Evolutionary conservation across 2,329 filamentous ascomycete species (phyloP).

Genomic region (Exophiala aquamarina): DNA sequence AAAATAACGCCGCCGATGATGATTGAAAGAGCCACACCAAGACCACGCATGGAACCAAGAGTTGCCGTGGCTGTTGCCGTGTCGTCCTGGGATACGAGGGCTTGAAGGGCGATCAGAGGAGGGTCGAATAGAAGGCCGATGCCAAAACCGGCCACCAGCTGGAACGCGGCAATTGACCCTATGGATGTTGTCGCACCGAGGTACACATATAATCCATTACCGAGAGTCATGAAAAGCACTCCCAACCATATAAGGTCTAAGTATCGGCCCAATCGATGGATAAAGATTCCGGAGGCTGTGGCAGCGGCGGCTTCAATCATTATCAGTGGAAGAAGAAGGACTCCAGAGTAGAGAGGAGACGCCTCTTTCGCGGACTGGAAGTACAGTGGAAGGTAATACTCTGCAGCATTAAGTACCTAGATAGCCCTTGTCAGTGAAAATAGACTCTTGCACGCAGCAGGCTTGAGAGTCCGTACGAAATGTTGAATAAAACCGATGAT

Average conservation of each 20-base stretch:
- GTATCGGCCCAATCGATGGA: constrained; percentile 50
- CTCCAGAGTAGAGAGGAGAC: constrained; percentile 57
- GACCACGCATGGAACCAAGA: constrained; percentile 59
- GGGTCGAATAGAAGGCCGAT: constrained; percentile 55
- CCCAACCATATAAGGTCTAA: constrained; percentile 47
- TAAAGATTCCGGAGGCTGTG: constrained; percentile 47
- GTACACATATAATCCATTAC: constrained; percentile 47
- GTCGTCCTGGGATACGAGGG: constrained; percentile 48
- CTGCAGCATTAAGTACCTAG: constrained; percentile 60
- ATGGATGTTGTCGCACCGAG: constrained; percentile 44
- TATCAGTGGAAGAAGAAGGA: constrained; percentile 63
- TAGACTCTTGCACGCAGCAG: constrained; percentile 45
- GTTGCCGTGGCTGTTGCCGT: constrained; percentile 61
- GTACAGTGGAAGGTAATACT: constrained; percentile 72
- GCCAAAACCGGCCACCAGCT: constrained; percentile 42
- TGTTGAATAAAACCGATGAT: constrained; percentile 48
- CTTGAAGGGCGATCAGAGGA: constrained; percentile 57
- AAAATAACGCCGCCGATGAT: constrained; percentile 57
- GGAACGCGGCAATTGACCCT: constrained; percentile 41
- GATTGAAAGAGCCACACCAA: constrained; percentile 58
- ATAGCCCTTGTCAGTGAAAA: background rate
- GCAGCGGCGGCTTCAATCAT: constrained; percentile 44
- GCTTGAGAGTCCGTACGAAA: constrained; percentile 51
- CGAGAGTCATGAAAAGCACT: constrained; percentile 41
- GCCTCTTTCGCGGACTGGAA: constrained; percentile 67